Evolutionary conservation across 106 monocot genomes (phyloP), one percentile per base, ranked within the genome.

Genomic region (Dendrobium huoshanense): DNA sequence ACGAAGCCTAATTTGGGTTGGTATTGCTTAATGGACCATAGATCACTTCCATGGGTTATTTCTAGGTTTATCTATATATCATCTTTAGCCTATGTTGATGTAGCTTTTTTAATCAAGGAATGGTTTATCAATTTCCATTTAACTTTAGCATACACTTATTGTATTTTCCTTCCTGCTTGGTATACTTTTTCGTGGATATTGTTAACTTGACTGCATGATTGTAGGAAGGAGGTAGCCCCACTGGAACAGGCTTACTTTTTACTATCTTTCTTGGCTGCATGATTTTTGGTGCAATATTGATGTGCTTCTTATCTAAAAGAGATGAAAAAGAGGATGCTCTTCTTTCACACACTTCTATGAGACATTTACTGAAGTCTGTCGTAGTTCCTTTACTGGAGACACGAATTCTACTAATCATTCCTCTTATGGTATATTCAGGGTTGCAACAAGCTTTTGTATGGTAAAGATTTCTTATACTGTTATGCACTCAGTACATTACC

Each of bases 381-480:
- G 25, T 91, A 78, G 77, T 88, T 42, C 99, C 93, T 70, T 79
- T 99, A 18, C 47, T 82, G 72, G 93, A 93, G 82, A 85, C n/a
- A 64, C 74, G 87, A 73, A 85, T 99, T 84, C 78, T 91, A 20
- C 83, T 95, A 55, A 86, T 90, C 67, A 90, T 99, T 67, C 99
- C 99, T 79, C 85, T 99, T 72, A 45, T 99, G 51, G 86, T 86
- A 65, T 99, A 99, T 85, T 95, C 95, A 43, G 99, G 95, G 37
- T 80, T 99, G 58, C 90, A 95, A 83, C 89, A 95, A 83, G 95
- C 95, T 67, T 99, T 95, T 85, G 87, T 93, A 45, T 95, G 95
- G 99, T 99, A 86, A 82, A 48, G 17, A 54, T 19, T 72, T 54
- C 43, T 22, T 77, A 13, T 55, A 3, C 37, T 70, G 15, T 49